Evolutionary conservation across 345 rosid species (phyloP), one percentile per base, ranked within the genome.

Genomic region (Camelina sativa): DNA sequence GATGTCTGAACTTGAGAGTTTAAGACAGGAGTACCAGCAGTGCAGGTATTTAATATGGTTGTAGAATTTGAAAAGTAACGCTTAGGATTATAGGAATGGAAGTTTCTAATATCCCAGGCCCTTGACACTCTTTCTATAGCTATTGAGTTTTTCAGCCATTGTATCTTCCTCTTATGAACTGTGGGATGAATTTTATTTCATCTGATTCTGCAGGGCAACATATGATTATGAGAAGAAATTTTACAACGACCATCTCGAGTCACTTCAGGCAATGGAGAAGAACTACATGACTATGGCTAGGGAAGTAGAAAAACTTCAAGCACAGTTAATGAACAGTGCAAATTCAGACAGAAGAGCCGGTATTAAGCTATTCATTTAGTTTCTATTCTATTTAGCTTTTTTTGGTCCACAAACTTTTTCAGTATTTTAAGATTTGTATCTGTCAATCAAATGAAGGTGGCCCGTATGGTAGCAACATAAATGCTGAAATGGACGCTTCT

Each of bases 291-390:
- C 87, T 23, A 90, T 95, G 99, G 85, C 96, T 32, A 83, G 80
- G 86, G 99, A 95, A 82, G 93, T 92, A 65, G 96, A 95, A 76
- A 92, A 95, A 72, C 98, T 90, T 73, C 91, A 87, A 65, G 89
- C 87, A n/a, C 93, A 90, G 76, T 71, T 95, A 72, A 80, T 75
- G 48, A 90, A 86, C 74, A 73, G 83, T 64, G 74, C 86, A 61
- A 85, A 82, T 83, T 67, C 76, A 28, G 97, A 85, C 34, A 82
- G 85, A 74, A 82, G 89, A 84, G 61, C 85, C 8, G 94, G 97
- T 88, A 55, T 64, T 37, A 12, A 57, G 30, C 30, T 28, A 28
- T 25, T 2, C 28, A n/a, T 23, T 25, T 32, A 25, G 54, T 48
- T 61, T 59, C 50, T 15, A 20, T 10, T 35, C 64, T 28, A 15